Conservation (phyloP, 257 asterid species). For the Verbena officinalis region DNA sequence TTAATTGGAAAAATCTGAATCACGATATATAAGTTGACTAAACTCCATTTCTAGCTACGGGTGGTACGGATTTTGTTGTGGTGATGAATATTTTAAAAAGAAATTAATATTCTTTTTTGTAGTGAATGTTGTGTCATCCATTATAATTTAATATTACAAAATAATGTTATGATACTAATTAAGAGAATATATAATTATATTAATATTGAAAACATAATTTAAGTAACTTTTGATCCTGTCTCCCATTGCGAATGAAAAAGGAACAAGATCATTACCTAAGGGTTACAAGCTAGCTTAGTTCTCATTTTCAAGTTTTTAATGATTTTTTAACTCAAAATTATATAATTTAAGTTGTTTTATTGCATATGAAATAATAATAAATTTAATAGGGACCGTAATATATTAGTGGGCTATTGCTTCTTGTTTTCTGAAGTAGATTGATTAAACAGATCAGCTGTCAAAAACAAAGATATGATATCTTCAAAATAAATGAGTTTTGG, state of each 20-base stretch:
- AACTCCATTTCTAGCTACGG: not conserved
- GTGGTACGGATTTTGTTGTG: not conserved
- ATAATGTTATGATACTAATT: not conserved
- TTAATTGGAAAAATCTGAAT: not conserved
- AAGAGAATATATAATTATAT: too few relatives aligned
- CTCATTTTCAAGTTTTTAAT: not conserved
- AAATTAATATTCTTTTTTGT: not conserved
- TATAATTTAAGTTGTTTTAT: too few relatives aligned
- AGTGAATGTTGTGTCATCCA: conserved; percentile 33
- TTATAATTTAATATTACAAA: not conserved
- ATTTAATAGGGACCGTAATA: too few relatives aligned
- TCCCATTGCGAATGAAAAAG: not conserved
- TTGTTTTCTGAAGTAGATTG: too few relatives aligned
- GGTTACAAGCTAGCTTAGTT: not conserved
- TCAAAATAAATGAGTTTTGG: too few relatives aligned
- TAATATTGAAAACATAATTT: not conserved
- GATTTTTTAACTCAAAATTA: too few relatives aligned
- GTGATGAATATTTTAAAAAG: too few relatives aligned
- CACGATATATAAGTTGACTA: conserved; percentile 13
- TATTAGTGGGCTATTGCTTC: too few relatives aligned
- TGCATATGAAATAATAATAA: too few relatives aligned
- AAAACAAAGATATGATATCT: too few relatives aligned
- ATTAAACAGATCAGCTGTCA: too few relatives aligned
- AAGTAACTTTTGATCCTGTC: conserved; percentile 10
- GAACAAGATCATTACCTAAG: not conserved